Conservation (phyloP, 2,329 filamentous ascomycete genomes). For the Anisogramma anomala region DNA sequence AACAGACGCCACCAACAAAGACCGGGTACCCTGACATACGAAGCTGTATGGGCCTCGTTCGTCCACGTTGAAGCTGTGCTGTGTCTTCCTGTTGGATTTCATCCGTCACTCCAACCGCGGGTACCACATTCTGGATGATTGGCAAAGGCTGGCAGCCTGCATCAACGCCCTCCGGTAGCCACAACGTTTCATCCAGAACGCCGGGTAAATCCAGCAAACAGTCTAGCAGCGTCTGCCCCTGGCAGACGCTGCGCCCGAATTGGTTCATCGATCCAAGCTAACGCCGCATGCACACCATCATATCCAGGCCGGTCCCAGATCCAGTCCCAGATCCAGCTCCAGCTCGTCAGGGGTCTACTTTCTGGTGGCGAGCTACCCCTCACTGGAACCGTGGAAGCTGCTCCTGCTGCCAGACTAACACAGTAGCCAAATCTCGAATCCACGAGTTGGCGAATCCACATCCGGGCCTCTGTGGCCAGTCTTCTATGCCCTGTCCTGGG, state of each 20-base stretch:
- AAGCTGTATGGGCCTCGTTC: background rate
- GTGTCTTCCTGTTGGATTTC: constrained; percentile 6
- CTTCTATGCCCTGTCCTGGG: background rate
- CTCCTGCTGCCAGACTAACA: too few relatives aligned
- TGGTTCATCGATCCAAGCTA: constrained; percentile 2
- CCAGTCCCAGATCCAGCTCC: background rate
- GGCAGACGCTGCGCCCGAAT: background rate
- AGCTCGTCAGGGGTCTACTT: constrained; percentile 7
- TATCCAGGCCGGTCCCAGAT: background rate
- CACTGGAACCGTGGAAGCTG: background rate
- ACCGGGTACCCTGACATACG: constrained; percentile 1
- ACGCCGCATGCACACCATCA: constrained; percentile 3
- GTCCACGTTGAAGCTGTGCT: constrained; percentile 11
- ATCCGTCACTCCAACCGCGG: background rate
- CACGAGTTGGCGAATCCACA: background rate
- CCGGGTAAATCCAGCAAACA: background rate
- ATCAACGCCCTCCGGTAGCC: background rate
- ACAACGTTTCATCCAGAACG: constrained; percentile 2
- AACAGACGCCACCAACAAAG: background rate
- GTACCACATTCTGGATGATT: background rate
- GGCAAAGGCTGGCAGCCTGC: background rate
- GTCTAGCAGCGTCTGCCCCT: too few relatives aligned
- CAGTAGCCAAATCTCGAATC: too few relatives aligned
- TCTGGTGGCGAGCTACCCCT: constrained; percentile 14
- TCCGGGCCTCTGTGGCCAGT: background rate